A percentile compares a stretch with the other conserved stretches of the same genome.
phyloP scores from a whole-genome alignment of 192 early-diverging fungal species.

The Gigaspora rosea region DNA sequence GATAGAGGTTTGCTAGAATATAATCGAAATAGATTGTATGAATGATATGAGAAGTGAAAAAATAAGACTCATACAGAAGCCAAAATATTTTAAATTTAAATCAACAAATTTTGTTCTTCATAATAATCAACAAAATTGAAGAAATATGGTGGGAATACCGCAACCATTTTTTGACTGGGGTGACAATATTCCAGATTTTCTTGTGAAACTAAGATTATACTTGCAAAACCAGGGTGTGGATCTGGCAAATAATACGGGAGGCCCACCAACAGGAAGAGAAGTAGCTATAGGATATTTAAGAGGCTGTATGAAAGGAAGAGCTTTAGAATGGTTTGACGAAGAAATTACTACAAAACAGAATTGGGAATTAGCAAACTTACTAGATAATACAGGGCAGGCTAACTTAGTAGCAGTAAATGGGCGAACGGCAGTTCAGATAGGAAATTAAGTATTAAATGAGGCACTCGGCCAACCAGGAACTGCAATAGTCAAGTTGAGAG shows the following conservation, averaged over 20 bases:
- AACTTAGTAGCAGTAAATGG: background rate
- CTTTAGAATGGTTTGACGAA: background rate
- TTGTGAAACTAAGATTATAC: background rate
- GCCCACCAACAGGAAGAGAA: background rate
- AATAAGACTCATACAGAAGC: background rate
- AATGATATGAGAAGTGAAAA: slow-evolving; percentile 12
- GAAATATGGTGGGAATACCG: background rate
- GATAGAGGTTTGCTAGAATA: background rate
- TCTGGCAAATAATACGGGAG: background rate
- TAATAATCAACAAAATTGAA: slow-evolving; percentile 10
- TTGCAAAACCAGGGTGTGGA: background rate
- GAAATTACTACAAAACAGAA: background rate
- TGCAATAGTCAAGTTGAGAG: background rate
- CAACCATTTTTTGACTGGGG: background rate
- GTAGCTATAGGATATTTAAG: background rate
- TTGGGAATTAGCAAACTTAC: background rate
- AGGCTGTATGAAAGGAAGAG: background rate
- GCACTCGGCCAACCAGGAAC: background rate
- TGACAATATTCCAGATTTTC: background rate
- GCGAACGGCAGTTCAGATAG: background rate
- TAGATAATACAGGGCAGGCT: slow-evolving; percentile 15
- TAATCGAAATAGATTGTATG: background rate
- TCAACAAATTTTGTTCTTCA: background rate
- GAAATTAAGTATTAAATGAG: background rate
- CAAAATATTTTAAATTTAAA: slow-evolving; percentile 2